These are phyloP conservation scores for Phytopythium delawarense DNA, from an alignment of 352 stramenopile species.

Conservation along the genomic window DNA sequence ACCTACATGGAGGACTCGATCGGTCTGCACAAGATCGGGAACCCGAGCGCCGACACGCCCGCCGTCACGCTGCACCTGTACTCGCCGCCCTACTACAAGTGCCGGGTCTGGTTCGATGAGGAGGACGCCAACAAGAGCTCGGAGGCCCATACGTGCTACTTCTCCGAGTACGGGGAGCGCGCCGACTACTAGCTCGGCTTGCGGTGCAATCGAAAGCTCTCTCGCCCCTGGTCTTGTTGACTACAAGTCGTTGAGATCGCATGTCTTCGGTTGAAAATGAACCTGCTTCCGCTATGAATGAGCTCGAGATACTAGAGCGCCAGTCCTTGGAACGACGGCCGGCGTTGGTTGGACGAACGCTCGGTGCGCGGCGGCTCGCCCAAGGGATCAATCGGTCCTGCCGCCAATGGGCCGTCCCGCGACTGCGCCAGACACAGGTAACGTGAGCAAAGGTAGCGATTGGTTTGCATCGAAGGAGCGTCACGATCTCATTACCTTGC, in stretches of 20 bases:
- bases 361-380: slow-evolving; percentile 30
- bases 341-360: slow-evolving; percentile 47
- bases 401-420: slow-evolving; percentile 28
- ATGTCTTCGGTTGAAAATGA: neutral
- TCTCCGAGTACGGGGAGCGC: slow-evolving; percentile 67
- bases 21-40: slow-evolving; percentile 83
- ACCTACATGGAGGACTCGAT: slow-evolving; percentile 73
- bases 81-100: slow-evolving; percentile 75
- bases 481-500: slow-evolving; percentile 29
- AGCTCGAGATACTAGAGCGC: slow-evolving; percentile 23
- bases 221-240: neutral
- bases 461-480: neutral
- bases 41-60: slow-evolving; percentile 30
- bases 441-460: neutral
- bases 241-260: neutral
- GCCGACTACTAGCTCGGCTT: slow-evolving; percentile 7
- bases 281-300: neutral
- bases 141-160: slow-evolving; percentile 68
- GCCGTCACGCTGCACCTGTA: slow-evolving; percentile 85
- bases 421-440: slow-evolving; percentile 23
- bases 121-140: slow-evolving; percentile 46
- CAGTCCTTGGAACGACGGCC: slow-evolving; percentile 54
- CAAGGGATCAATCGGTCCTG: slow-evolving; percentile 56
- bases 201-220: neutral
- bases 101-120: slow-evolving; percentile 74